Base-by-base conservation (phyloP, 257 asterid species). In the Solanum ossicruentum region DNA sequence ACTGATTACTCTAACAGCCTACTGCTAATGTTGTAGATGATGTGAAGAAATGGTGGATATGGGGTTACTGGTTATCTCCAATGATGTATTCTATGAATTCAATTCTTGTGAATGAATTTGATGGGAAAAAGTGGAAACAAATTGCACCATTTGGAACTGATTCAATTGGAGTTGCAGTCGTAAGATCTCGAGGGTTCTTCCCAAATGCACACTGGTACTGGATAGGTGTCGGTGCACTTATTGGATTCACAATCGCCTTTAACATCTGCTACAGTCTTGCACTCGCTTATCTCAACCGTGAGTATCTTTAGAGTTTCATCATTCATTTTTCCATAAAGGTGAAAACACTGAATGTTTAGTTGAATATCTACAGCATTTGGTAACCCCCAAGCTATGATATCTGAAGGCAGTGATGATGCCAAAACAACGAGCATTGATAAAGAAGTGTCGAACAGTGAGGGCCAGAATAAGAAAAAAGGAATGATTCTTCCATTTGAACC, bases 201-300 rank as follows among this genome's bases (percentile, higher is more conserved):
- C 87, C 97, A 32, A 70, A 91, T 7, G 41, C 93, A 39, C 88
- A 91, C 69, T 92, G 97, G 97, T 93, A 92, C 47, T 93, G 97
- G 97, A 86, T 93, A 11, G 95, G 97, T 26, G 55, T 88, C 1
- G 92, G 90, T 58, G 97, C 92, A 8, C 80, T 66, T 7, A 1
- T 87, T 28, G 95, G 92, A 69, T 91, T 89, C 82, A 52, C 87
- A 41, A 73, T 80, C 23, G 0, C 92, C 61, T 89, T 90, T 89
- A 93, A 93, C 91, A 20, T 85, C 52, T 1, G 61, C 65, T 90
- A 58, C 83, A 80, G 89, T 58, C 21, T 86, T 13, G 84, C 90
- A 12, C 93, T 93, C 0, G 84, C 84, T 8, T 92, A 18, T 75
- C 92, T 93, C 23, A 71, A 88, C 36, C 82, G 97, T 93, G 57